Base-by-base conservation (phyloP, 176 grass and related monocot genomes). In the Oryza meyeriana region DNA sequence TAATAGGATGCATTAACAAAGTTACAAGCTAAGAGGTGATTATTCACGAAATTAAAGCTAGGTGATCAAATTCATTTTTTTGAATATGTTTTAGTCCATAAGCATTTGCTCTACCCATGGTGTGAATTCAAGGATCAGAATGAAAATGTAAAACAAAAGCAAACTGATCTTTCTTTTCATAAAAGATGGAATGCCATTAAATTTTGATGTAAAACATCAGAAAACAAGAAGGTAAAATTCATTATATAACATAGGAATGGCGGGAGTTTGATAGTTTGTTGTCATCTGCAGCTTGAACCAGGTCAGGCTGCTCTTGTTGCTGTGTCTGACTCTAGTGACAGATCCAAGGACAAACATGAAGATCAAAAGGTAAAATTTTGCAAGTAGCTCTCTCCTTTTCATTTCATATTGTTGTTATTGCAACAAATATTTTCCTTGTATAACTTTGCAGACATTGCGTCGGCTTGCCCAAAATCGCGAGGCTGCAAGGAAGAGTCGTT, bases 401-500 rank as follows among this genome's bases (percentile, higher is more conserved):
- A 11, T 38, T 74, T 31, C 35, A 61, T 47, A 38, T 69, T 68
- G 8, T 67, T 27, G 38, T 61, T 48, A 0, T 30, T 68, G 38
- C 70, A 61, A 27, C 16, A 52, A 28, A 72, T 66, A 76, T 72
- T 88, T 73, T 92, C 29, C 64, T 80, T 13, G n/a, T n/a, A 87
- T 87, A 77, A 28, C 20, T 77, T 52, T 75, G 29, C 69, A 99
- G 96, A 81, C 91, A 74, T 28, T 93, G 66, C 91, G 96, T 14
- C 92, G 96, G 34, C 91, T 99, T 77, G 96, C 96, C 76, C 96
- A 99, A 90, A 99, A 99, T 87, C 96, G 93, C 4, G 96, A 99
- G 72, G 96, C 96, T 78, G 96, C 96, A 72, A 94, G 96, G 80
- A 99, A 99, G 78, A 99, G 96, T 80, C 91, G 93, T 70, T 90